Percentiles rank a stretch among this genome's conserved stretches.
These are phyloP conservation scores for Aristolochia fimbriata DNA, from an alignment of 164 flowering plant species.

Conservation along the genomic window DNA sequence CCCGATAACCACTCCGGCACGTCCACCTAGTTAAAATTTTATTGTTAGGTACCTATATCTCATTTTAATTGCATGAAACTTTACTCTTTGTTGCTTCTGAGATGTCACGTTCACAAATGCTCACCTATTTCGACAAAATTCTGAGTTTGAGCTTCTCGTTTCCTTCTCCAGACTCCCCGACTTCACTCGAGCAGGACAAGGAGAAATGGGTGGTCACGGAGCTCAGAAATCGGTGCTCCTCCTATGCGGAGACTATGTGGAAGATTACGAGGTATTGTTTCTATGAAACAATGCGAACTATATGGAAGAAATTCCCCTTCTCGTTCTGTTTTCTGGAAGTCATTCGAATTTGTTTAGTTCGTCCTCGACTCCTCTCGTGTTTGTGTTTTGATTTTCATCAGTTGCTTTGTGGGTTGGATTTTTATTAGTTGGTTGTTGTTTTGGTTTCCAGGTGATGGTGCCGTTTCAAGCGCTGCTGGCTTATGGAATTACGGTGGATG, in stretches of 20 bases:
- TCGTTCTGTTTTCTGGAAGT: not conserved
- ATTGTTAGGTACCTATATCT: too few relatives aligned
- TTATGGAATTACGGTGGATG: constrained; percentile 68
- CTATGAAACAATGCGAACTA: not conserved
- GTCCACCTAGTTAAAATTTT: too few relatives aligned
- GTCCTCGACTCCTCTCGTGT: not conserved
- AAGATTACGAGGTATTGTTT: constrained; percentile 67
- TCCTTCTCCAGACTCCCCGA: too few relatives aligned
- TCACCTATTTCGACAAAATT: too few relatives aligned
- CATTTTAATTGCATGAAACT: too few relatives aligned
- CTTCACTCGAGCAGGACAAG: not conserved
- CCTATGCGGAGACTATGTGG: constrained; percentile 87
- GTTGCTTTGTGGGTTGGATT: not conserved
- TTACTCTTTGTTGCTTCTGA: too few relatives aligned
- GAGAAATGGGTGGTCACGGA: not conserved
- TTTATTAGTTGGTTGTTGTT: not conserved
- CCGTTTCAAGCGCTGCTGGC: constrained; percentile 91
- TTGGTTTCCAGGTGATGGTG: constrained; percentile 66
- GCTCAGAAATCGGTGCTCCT: constrained; percentile 46
- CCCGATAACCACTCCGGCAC: constrained; percentile 99
- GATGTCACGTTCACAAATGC: too few relatives aligned
- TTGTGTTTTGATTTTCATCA: not conserved
- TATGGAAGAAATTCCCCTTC: too few relatives aligned
- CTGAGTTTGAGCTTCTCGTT: too few relatives aligned
- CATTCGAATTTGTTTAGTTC: not conserved